A percentile compares a stretch with the other conserved stretches of the same genome.
Conservation (phyloP, 1,284 basidiomycete genomes). For the Trametes pubescens region DNA sequence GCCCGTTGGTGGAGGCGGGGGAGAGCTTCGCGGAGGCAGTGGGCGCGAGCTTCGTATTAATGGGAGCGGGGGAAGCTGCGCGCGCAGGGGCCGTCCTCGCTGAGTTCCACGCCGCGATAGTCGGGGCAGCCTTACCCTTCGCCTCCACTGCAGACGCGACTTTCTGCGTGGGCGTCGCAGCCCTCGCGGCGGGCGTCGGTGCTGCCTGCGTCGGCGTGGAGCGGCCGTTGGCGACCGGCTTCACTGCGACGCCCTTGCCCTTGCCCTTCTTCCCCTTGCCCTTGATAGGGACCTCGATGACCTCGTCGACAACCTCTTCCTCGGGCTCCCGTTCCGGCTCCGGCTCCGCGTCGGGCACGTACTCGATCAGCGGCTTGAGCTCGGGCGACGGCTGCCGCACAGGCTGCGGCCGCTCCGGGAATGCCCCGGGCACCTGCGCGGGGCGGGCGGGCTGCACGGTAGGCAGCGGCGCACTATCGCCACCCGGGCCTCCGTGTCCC, state of each 20-base stretch:
- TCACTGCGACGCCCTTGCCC: slow-evolving; percentile 22
- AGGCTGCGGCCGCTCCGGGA: slow-evolving; percentile 25
- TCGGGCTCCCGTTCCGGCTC: slow-evolving; percentile 25
- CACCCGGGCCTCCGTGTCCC: slow-evolving; percentile 8
- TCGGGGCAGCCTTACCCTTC: slow-evolving; percentile 22
- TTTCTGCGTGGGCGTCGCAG: slow-evolving; percentile 14
- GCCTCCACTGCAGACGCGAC: slow-evolving; percentile 8
- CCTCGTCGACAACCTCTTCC: slow-evolving; percentile 29
- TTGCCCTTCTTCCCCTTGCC: slow-evolving; percentile 32
- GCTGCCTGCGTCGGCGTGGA: slow-evolving; percentile 27
- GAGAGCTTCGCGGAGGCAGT: slow-evolving; percentile 10
- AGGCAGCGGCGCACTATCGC: slow-evolving; percentile 21
- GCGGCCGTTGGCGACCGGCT: slow-evolving; percentile 21
- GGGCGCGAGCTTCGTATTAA: slow-evolving; percentile 19
- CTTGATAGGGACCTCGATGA: slow-evolving; percentile 28
- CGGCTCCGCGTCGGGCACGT: slow-evolving; percentile 15
- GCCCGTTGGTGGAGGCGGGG: slow-evolving; percentile 16
- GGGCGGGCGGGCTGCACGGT: slow-evolving; percentile 6
- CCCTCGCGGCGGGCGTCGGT: slow-evolving; percentile 8
- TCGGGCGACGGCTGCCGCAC: slow-evolving; percentile 3
- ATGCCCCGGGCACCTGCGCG: slow-evolving; percentile 26
- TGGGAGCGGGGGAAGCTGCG: slow-evolving; percentile 26
- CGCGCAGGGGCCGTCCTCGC: slow-evolving; percentile 12
- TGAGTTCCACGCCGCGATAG: slow-evolving; percentile 12
- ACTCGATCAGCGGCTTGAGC: slow-evolving; percentile 20